phyloP scores from a whole-genome alignment of 1,284 basidiomycete species.

The Peniophora sp. region DNA sequence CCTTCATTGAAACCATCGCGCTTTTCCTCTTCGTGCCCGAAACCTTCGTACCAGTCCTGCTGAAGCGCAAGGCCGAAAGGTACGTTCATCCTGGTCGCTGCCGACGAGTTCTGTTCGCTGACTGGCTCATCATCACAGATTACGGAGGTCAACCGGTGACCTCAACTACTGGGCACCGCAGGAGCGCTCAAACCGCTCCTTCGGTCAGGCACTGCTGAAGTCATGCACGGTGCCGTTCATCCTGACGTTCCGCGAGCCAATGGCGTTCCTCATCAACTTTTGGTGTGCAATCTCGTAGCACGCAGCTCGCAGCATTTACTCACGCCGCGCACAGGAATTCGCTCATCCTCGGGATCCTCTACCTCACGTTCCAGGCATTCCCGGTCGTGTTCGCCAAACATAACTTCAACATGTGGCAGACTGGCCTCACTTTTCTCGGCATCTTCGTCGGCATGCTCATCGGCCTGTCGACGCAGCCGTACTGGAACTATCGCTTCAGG shows the following conservation, averaged over 20 bases:
- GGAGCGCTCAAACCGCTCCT: slow-evolving; percentile 35
- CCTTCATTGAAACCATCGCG: slow-evolving; percentile 35
- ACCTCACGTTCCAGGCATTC: slow-evolving; percentile 68
- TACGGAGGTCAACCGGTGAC: slow-evolving; percentile 53
- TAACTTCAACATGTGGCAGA: slow-evolving; percentile 51
- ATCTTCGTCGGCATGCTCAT: slow-evolving; percentile 63
- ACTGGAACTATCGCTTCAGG: slow-evolving; percentile 42
- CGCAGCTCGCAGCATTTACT: not conserved
- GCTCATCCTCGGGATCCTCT: slow-evolving; percentile 67
- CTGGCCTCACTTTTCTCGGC: slow-evolving; percentile 65
- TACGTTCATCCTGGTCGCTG: slow-evolving; percentile 6
- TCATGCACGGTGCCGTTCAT: slow-evolving; percentile 62
- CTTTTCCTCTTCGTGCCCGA: slow-evolving; percentile 59
- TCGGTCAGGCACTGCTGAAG: slow-evolving; percentile 28
- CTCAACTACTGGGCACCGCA: slow-evolving; percentile 47
- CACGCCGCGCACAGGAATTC: slow-evolving; percentile 31
- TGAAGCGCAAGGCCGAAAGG: slow-evolving; percentile 46
- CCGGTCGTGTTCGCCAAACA: slow-evolving; percentile 64
- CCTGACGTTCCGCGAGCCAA: slow-evolving; percentile 60
- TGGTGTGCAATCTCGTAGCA: slow-evolving; percentile 26
- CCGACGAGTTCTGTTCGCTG: not conserved
- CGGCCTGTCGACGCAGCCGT: slow-evolving; percentile 48
- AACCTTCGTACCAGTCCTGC: slow-evolving; percentile 62
- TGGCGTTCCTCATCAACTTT: slow-evolving; percentile 64
- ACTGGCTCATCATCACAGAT: slow-evolving; percentile 18